Evolutionary conservation across 1,284 basidiomycete species (phyloP), one percentile per base, ranked within the genome.

Genomic region (Sanghuangporus baumii): DNA sequence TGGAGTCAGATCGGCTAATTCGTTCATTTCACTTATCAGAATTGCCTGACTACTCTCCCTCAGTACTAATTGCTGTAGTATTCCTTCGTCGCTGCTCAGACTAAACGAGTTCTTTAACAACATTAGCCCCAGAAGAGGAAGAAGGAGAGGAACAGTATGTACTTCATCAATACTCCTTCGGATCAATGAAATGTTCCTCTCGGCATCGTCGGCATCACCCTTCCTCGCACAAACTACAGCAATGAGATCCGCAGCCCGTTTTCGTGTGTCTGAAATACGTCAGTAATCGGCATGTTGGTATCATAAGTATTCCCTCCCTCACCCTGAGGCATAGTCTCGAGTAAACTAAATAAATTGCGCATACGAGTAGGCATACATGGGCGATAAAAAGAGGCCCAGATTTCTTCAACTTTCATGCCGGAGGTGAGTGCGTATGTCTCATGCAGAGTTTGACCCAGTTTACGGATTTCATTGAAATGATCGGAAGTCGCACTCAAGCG

Each of bases 321-420:
- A 59, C 38, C 47, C 9, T 23, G 20, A 20, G 46, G 31, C 11
- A 51, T 9, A 16, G 11, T 50, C 18, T 26, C 23, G 8, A 59
- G 31, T 36, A 51, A 18, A 23, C 20, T 34, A 6, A 59, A 36
- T n/a, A 59, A 20, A 11, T 16, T 16, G 20, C 14, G 16, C 9
- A n/a, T 43, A 31, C 12, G 41, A 12, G 47, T n/a, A 38, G 26
- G 20, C 26, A 37, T 38, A 37, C 20, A 9, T 16, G 54, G 43
- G 16, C 26, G 43, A 38, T 56, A 61, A 6, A 61, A 50, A 6
- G 60, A 20, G 34, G 18, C 48, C 61, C 61, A 62, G 14, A 62
- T 41, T 41, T 62, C 61, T 14, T 23, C 6, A n/a, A 62, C 12
- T 20, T 36, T 58, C 26, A 40, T 34, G 37, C 60, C 60, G 1